Evolutionary conservation across 108 stramenopile genomes (phyloP), one percentile per base, ranked within the genome.

Genomic region (Heterococcus sp.): DNA sequence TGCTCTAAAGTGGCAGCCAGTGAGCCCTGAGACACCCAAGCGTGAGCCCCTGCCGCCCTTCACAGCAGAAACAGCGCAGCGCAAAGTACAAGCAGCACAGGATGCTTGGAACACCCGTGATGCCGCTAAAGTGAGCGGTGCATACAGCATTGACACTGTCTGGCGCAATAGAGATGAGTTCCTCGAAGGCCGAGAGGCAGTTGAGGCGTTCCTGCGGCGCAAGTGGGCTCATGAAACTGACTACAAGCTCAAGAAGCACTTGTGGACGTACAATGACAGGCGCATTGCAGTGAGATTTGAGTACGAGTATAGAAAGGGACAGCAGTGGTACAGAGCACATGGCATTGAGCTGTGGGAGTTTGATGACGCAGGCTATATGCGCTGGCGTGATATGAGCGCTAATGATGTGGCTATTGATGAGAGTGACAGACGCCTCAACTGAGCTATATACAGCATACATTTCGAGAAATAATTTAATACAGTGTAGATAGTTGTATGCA

Each of bases 291-390:
- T 89, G n/a, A 83, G 89, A n/a, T 91, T 91, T 78, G 78, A 72
- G 58, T 91, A 91, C 74, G 91, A 91, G 69, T 90, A 85, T 72
- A 21, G 46, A 8, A 82, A 35, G 2, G 64, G 72, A 11, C 85
- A 85, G 3, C 65, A 91, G 66, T 91, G 90, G 90, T 85, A 87
- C 36, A 88, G 91, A 5, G 81, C 89, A 35, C 85, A 91, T 69
- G 91, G 91, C 37, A 91, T 90, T 66, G 91, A 91, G 82, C 89
- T 90, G 35, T 91, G 91, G 91, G 90, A 90, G 83, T 91, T 90
- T 66, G 84, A 90, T 58, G 88, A 89, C 27, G 28, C 71, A 38
- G 91, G 82, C 29, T 65, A 84, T 36, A 91, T 91, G 91, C 63
- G 71, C 37, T 69, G 72, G 73, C 84, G 91, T 29, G 88, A 91